Evolutionary conservation across 345 rosid species (phyloP).

Genomic region (Rhodomyrtus tomentosa): DNA sequence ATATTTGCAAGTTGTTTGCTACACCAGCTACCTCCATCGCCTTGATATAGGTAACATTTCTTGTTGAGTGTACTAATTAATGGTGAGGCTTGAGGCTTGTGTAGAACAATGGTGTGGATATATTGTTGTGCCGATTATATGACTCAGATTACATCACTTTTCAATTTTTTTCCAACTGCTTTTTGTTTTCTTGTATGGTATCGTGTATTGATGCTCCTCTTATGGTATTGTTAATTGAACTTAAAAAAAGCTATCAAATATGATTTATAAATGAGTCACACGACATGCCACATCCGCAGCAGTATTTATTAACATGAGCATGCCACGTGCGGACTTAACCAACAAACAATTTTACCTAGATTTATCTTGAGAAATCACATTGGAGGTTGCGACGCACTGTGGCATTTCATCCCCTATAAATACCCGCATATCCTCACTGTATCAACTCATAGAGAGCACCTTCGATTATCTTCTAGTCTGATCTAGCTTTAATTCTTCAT

Average conservation of each 20-base stretch:
- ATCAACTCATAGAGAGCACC: background rate
- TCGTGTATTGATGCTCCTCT: background rate
- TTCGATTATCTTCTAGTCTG: background rate
- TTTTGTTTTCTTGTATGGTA: background rate
- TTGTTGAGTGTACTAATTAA: background rate
- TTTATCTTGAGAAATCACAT: background rate
- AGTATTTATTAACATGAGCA: background rate
- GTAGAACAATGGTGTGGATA: background rate
- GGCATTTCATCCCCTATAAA: background rate
- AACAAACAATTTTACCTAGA: background rate
- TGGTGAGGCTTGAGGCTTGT: background rate
- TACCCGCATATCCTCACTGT: background rate
- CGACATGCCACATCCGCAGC: background rate
- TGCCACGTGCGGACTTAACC: background rate
- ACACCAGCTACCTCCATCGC: background rate
- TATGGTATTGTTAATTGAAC: background rate
- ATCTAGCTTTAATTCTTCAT: background rate
- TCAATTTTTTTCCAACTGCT: background rate
- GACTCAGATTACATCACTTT: background rate
- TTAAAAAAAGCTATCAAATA: background rate
- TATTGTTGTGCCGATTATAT: background rate
- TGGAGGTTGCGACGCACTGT: background rate
- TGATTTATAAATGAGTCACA: background rate
- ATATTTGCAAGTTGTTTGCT: background rate
- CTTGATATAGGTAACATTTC: background rate